Evolutionary conservation across 805 yeast species (phyloP).

Genomic region (Ogataea naganishii): DNA sequence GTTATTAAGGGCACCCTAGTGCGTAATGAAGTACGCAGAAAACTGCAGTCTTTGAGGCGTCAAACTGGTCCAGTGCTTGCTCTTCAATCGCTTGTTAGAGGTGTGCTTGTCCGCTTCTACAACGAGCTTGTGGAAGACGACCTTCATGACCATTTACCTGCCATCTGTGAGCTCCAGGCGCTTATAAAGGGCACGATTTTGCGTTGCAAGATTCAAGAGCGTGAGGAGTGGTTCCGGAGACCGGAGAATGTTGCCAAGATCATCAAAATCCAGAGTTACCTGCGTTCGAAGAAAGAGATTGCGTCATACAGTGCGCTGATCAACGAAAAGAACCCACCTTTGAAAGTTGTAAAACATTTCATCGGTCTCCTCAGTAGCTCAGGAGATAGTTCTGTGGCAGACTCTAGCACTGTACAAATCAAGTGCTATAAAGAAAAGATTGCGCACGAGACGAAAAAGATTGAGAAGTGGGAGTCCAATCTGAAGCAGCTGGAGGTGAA

Average conservation of each 20-base stretch:
- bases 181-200: conserved; percentile 36
- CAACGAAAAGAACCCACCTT: conserved; percentile 65
- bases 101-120: conserved; percentile 50
- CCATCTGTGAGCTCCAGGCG: conserved; percentile 44
- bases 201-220: conserved; percentile 27
- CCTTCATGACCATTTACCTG: conserved; percentile 32
- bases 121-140: conserved; percentile 47
- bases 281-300: conserved; percentile 61
- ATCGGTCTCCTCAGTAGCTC: conserved; percentile 65
- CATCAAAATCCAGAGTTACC: conserved; percentile 62
- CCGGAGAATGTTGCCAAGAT: conserved; percentile 47
- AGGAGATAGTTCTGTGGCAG: conserved; percentile 65
- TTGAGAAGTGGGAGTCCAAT: conserved; percentile 64
- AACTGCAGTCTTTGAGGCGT: conserved; percentile 11
- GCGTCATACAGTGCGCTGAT: conserved; percentile 68
- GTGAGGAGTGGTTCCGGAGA: conserved; percentile 38
- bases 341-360: conserved; percentile 68
- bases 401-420: conserved; percentile 61
- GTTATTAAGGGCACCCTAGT: conserved; percentile 33
- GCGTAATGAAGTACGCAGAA: conserved; percentile 19
- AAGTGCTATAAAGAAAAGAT: conserved; percentile 62
- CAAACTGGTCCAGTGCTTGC: conserved; percentile 24
- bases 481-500: conserved; percentile 74
- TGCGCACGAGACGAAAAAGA: conserved; percentile 57
- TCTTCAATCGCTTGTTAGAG: conserved; percentile 56